These are phyloP conservation scores for Podila horticola DNA, from an alignment of 192 early-diverging fungal species.

Conservation along the genomic window DNA sequence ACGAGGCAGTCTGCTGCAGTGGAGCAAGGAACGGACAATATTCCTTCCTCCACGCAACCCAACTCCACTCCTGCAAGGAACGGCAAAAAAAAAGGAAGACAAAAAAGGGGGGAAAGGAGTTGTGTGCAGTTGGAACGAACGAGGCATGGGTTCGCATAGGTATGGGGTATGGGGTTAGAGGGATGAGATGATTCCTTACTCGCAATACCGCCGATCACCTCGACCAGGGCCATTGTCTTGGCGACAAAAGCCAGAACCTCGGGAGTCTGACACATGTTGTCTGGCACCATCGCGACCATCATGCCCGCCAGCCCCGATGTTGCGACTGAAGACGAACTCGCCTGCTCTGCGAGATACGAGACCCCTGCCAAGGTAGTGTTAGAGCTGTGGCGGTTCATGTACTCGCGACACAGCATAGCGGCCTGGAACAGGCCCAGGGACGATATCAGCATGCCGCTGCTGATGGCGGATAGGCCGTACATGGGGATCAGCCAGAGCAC, in stretches of 20 bases:
- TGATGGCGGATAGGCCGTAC: conserved; percentile 31
- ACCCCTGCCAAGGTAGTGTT: not conserved
- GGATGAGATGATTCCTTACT: conserved; percentile 12
- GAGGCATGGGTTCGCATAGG: too few relatives aligned
- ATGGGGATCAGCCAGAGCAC: conserved; percentile 39
- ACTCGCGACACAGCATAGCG: conserved; percentile 40
- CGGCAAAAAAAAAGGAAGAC: too few relatives aligned
- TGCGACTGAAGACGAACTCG: not conserved
- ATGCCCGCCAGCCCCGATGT: not conserved
- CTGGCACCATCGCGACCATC: conserved; percentile 1
- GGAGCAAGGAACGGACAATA: not conserved
- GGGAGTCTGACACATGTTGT: conserved; percentile 8
- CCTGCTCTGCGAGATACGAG: not conserved
- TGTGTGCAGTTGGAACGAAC: too few relatives aligned
- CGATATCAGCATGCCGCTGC: conserved; percentile 31
- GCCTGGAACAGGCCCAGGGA: conserved; percentile 41
- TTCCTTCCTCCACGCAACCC: too few relatives aligned
- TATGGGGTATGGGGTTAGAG: too few relatives aligned
- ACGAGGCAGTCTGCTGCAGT: not conserved
- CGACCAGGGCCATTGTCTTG: conserved; percentile 25
- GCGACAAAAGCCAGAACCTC: conserved; percentile 46
- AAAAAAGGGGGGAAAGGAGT: too few relatives aligned
- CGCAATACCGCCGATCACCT: conserved; percentile 33
- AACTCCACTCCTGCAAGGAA: too few relatives aligned
- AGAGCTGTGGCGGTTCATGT: conserved; percentile 30